Conservation (phyloP, 768 basidiomycete species). For the Tylopilus subfusipes region DNA sequence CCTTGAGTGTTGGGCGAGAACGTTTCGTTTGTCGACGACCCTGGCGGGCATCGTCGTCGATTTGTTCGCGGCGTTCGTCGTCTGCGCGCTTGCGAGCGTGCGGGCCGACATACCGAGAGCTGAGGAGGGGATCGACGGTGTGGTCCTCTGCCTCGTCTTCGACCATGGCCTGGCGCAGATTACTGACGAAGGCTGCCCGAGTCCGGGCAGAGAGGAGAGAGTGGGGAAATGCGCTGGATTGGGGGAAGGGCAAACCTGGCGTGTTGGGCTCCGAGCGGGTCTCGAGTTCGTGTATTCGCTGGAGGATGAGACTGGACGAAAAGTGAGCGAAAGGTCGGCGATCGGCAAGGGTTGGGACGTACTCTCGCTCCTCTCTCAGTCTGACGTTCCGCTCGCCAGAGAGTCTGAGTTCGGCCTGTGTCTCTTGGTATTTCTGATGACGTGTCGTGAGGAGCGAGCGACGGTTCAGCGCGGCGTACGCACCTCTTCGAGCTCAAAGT, state of each 20-base stretch:
- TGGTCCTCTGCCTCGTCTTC: constrained; percentile 46
- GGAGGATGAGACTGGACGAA: constrained; percentile 45
- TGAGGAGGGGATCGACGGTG: constrained; percentile 42
- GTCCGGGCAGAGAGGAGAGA: constrained; percentile 41
- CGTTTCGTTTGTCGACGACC: constrained; percentile 34
- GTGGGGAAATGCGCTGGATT: constrained; percentile 48
- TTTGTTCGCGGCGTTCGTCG: constrained; percentile 39
- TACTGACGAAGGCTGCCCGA: constrained; percentile 44
- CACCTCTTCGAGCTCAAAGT: constrained; percentile 70
- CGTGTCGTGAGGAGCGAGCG: background rate
- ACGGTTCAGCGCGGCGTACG: constrained; percentile 20
- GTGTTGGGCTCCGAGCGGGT: constrained; percentile 33
- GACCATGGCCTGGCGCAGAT: constrained; percentile 45
- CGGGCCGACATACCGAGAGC: constrained; percentile 46
- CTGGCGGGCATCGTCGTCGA: constrained; percentile 47
- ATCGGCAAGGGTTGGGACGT: constrained; percentile 23
- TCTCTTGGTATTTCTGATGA: constrained; percentile 57
- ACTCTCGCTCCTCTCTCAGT: constrained; percentile 64
- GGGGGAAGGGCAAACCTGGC: constrained; percentile 34
- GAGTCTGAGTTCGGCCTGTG: constrained; percentile 50
- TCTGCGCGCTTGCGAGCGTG: constrained; percentile 42
- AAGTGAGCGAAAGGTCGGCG: constrained; percentile 1
- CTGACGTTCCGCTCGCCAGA: constrained; percentile 63
- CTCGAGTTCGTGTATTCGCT: constrained; percentile 63
- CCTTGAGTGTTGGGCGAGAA: constrained; percentile 35